Conservation (phyloP, 2,329 filamentous ascomycete genomes). For the Diplodia seriata region DNA sequence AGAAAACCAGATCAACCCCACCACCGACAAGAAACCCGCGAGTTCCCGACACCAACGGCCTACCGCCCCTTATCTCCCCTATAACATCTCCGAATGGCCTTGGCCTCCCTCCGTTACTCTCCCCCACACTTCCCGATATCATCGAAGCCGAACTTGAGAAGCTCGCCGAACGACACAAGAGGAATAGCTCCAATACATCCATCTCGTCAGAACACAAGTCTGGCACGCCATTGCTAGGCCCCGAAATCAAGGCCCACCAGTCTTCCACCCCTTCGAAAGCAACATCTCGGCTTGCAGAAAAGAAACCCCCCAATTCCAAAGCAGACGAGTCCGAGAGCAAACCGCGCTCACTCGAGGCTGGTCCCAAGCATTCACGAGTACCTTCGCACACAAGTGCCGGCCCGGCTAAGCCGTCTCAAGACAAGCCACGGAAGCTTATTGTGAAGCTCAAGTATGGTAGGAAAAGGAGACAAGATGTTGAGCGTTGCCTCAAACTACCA, state of each 20-base stretch:
- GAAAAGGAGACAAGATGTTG: slow-evolving; percentile 56
- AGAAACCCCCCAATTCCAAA: slow-evolving; percentile 5
- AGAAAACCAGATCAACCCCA: slow-evolving; percentile 33
- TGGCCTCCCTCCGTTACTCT: slow-evolving; percentile 61
- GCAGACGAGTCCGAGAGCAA: not conserved
- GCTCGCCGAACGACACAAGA: slow-evolving; percentile 43
- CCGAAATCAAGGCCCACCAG: slow-evolving; percentile 13
- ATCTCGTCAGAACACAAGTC: slow-evolving; percentile 42
- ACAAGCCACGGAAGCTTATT: slow-evolving; percentile 47
- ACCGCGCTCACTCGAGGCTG: slow-evolving; percentile 26
- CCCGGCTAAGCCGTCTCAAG: not conserved
- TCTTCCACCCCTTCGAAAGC: slow-evolving; percentile 14
- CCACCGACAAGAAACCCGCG: slow-evolving; percentile 47
- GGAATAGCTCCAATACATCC: slow-evolving; percentile 46
- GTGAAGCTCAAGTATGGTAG: slow-evolving; percentile 61
- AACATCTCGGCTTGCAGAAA: not conserved
- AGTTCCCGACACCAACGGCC: slow-evolving; percentile 47
- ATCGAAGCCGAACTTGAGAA: slow-evolving; percentile 61
- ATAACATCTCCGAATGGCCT: slow-evolving; percentile 51
- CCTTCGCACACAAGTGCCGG: slow-evolving; percentile 9
- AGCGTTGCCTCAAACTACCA: slow-evolving; percentile 46
- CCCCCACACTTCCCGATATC: slow-evolving; percentile 63
- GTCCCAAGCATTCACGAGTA: slow-evolving; percentile 30
- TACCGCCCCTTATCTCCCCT: slow-evolving; percentile 48
- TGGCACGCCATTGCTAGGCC: slow-evolving; percentile 12